Conservation (phyloP, 2,329 filamentous ascomycete genomes). For the Trichoderma aggressivum region DNA sequence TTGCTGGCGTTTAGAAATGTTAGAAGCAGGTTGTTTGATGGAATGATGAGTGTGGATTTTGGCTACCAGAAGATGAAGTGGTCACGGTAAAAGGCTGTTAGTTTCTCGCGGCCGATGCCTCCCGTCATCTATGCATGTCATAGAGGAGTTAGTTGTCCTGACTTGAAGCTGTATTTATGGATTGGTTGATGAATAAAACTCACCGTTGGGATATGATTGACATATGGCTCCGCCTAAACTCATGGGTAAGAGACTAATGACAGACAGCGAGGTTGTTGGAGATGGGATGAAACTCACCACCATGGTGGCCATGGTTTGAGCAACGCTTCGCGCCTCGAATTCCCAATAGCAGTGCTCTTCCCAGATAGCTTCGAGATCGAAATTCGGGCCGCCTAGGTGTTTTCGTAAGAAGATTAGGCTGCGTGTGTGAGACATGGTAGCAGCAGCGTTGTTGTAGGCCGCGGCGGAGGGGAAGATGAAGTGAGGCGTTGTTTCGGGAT, state of each 20-base stretch:
- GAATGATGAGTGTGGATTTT: background rate
- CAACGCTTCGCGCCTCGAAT: slow-evolving; percentile 64
- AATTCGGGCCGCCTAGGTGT: slow-evolving; percentile 60
- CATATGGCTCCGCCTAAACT: slow-evolving; percentile 57
- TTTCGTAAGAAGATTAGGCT: slow-evolving; percentile 62
- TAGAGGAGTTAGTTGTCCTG: background rate
- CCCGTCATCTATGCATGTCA: slow-evolving; percentile 50
- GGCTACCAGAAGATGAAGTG: slow-evolving; percentile 62
- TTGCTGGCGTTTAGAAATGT: slow-evolving; percentile 44
- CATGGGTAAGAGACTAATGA: background rate
- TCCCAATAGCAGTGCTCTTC: slow-evolving; percentile 71
- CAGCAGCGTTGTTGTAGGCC: slow-evolving; percentile 50
- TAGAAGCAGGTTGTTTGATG: background rate
- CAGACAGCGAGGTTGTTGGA: background rate
- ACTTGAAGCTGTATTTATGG: background rate
- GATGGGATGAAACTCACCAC: slow-evolving; percentile 43
- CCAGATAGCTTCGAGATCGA: slow-evolving; percentile 74
- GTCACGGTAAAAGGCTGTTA: slow-evolving; percentile 67
- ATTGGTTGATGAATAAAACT: slow-evolving; percentile 24
- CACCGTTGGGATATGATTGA: slow-evolving; percentile 70
- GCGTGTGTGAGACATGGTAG: slow-evolving; percentile 62
- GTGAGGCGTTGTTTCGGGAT: slow-evolving; percentile 32
- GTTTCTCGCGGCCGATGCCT: slow-evolving; percentile 59
- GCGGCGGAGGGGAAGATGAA: slow-evolving; percentile 48
- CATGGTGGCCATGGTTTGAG: slow-evolving; percentile 74